Evolutionary conservation across 1,284 basidiomycete genomes (phyloP), one percentile per base, ranked within the genome.

Genomic region (Trametes hirsuta): DNA sequence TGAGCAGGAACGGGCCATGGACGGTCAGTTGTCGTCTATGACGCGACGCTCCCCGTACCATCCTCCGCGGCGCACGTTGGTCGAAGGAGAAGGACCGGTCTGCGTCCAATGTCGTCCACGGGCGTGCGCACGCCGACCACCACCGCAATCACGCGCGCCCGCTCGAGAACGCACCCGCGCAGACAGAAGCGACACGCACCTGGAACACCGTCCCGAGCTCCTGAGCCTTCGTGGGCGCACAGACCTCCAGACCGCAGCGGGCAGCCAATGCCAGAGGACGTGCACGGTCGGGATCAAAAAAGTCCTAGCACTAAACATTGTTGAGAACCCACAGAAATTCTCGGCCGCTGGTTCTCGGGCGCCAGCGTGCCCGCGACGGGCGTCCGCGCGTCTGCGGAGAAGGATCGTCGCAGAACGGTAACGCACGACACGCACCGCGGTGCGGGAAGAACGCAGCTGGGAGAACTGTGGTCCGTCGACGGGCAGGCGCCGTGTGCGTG

Each of bases 101-200:
- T 30, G 30, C 3, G 40, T 15, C 40, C 39, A 49, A 49, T 47
- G 45, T 34, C 53, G 45, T 18, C 14, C 25, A 8, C 36, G 46
- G 45, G 53, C 53, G 53, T 55, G 47, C 53, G 45, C 37, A 39
- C 21, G 21, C n/a, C 40, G 39, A 22, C 9, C n/a, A 35, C 36
- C 46, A 42, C 14, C 35, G 46, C 45, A 53, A 61, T 58, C 58
- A 60, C 55, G 58, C 58, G 55, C 62, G 62, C 46, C 62, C 55
- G 53, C 6, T 36, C 18, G 25, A 6, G 40, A 49, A 47, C 25
- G 18, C n/a, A 24, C 11, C 15, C 40, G 25, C 40, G 30, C 14
- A n/a, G 25, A 30, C 41, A 37, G 52, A 46, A 35, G 52, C 52
- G 41, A 41, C 42, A 21, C 42, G 24, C 39, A 22, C 39, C 51